A percentile compares a stretch with the other conserved stretches of the same genome.
phyloP scores from a whole-genome alignment of 768 basidiomycete species.

The Panaeolus cyanescens region DNA sequence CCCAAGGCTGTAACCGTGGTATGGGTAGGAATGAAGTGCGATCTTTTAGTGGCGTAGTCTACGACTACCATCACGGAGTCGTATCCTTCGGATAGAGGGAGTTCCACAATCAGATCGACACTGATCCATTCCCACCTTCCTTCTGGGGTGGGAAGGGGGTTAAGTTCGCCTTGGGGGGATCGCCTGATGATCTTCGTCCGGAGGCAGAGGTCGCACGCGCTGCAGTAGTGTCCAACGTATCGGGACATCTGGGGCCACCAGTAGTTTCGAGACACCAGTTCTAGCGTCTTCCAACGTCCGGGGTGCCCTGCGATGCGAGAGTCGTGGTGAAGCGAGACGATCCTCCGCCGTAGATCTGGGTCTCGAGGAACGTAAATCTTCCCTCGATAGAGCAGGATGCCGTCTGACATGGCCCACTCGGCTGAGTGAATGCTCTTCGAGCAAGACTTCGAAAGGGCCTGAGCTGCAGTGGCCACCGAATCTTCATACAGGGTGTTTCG shows the following conservation, averaged over 20 bases:
- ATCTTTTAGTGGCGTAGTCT: conserved; percentile 13
- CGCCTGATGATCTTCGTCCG: not conserved
- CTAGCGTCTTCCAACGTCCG: conserved; percentile 28
- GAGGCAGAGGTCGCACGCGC: not conserved
- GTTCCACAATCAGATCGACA: conserved; percentile 29
- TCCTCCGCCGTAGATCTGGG: conserved; percentile 7
- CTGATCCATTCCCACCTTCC: conserved; percentile 30
- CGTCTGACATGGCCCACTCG: not conserved
- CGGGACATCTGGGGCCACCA: conserved; percentile 19
- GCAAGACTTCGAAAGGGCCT: not conserved
- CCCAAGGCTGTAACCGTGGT: no score
- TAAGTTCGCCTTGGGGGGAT: not conserved
- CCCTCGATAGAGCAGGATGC: not conserved
- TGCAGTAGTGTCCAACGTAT: no score
- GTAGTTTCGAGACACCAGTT: conserved; percentile 24
- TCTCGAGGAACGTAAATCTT: conserved; percentile 12
- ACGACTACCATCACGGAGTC: conserved; percentile 33
- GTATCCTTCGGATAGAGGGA: conserved; percentile 27
- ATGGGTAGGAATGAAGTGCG: no score
- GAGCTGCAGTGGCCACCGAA: not conserved
- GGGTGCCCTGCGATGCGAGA: conserved; percentile 29
- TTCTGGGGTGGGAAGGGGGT: conserved; percentile 6
- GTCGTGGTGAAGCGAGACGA: conserved; percentile 17
- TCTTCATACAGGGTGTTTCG: not conserved
- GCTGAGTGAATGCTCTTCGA: not conserved